Percentiles rank a stretch among this genome's conserved stretches.
Evolutionary conservation across 257 asterid species (phyloP).

Genomic region (Przewalskia tangutica): DNA sequence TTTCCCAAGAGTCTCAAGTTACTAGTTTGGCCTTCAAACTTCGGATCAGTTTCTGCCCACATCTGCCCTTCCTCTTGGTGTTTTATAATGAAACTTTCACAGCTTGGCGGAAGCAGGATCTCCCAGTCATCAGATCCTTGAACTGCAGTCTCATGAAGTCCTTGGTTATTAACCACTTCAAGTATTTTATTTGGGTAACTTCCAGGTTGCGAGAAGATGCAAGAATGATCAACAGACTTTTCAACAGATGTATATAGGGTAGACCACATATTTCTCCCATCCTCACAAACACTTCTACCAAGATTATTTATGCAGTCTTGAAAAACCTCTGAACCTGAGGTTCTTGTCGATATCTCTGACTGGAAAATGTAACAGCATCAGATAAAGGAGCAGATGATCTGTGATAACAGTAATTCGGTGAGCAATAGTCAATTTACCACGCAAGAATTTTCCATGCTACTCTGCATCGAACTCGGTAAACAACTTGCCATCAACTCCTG

Average conservation of each 20-base stretch:
- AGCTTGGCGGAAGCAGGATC: slow-evolving; percentile 25
- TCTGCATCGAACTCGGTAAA: slow-evolving; percentile 28
- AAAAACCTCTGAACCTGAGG: slow-evolving; percentile 38
- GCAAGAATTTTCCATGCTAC: slow-evolving; percentile 38
- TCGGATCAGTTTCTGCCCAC: slow-evolving; percentile 16
- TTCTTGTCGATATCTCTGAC: slow-evolving; percentile 41
- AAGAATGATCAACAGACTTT: slow-evolving; percentile 20
- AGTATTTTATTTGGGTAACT: slow-evolving; percentile 29
- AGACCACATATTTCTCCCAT: slow-evolving; percentile 35
- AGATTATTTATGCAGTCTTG: slow-evolving; percentile 25
- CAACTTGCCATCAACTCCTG: slow-evolving; percentile 34
- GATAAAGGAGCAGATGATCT: slow-evolving; percentile 5
- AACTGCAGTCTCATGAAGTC: slow-evolving; percentile 27
- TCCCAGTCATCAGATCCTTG: slow-evolving; percentile 20
- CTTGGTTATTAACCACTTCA: slow-evolving; percentile 27
- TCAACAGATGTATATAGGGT: slow-evolving; percentile 28
- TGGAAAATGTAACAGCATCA: slow-evolving; percentile 31
- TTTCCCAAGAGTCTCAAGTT: slow-evolving; percentile 18
- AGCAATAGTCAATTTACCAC: slow-evolving; percentile 36
- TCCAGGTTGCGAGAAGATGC: slow-evolving; percentile 17
- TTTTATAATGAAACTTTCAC: slow-evolving; percentile 23
- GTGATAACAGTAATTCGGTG: background rate
- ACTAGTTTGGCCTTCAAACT: slow-evolving; percentile 25
- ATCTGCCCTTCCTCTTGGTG: slow-evolving; percentile 28
- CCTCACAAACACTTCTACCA: slow-evolving; percentile 23